Percentiles rank a stretch among this genome's conserved stretches.
Conservation (phyloP, 805 yeast species). For the Yamadazyma nakazawae region DNA sequence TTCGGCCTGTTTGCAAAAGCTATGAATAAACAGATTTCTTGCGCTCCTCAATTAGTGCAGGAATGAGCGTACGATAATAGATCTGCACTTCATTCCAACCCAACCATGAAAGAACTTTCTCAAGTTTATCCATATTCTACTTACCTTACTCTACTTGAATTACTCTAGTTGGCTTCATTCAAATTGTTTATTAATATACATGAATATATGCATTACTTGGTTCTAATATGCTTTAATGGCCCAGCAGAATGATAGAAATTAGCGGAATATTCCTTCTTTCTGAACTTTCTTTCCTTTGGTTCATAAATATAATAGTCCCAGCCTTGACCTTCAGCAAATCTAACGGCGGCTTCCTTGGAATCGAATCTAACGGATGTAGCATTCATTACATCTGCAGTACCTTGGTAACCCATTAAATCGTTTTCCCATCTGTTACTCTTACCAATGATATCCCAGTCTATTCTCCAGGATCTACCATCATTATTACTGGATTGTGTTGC, state of each 20-base stretch:
- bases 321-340: conserved; percentile 79
- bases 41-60: not conserved
- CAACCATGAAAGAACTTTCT: no score
- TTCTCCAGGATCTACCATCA: conserved; percentile 59
- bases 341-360: conserved; percentile 70
- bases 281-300: conserved; percentile 71
- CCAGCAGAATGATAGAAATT: conserved; percentile 69
- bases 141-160: not conserved
- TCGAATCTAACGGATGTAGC: conserved; percentile 73
- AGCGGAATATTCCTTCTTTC: conserved; percentile 68
- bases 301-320: conserved; percentile 83
- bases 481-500: conserved; percentile 76
- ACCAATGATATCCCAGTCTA: conserved; percentile 80
- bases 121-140: no score
- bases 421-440: conserved; percentile 87
- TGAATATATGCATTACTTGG: conserved; percentile 48
- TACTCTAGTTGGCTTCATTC: not conserved
- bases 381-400: conserved; percentile 77
- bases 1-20: not conserved
- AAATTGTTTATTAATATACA: conserved; percentile 8
- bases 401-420: conserved; percentile 82
- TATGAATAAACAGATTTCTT: not conserved
- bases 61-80: not conserved
- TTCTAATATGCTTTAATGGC: conserved; percentile 75
- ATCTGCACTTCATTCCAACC: no score